phyloP scores from a whole-genome alignment of 2,329 filamentous ascomycete species.

The Hypocreales sp. region DNA sequence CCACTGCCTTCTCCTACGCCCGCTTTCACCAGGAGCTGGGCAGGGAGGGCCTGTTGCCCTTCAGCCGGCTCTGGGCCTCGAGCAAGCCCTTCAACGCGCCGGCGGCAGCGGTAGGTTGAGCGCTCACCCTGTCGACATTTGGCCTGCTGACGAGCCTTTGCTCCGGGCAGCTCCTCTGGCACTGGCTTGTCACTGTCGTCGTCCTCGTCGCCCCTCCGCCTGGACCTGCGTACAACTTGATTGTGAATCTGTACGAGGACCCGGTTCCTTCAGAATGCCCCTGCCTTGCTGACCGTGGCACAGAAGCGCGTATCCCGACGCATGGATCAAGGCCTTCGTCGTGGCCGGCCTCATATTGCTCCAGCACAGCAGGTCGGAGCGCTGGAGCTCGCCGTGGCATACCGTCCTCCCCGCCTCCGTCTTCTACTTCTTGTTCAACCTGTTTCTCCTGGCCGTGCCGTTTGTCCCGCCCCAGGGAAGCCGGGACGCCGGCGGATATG shows the following conservation, averaged over 20 bases:
- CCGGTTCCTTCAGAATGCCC: not conserved
- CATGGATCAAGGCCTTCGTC: conserved; percentile 38
- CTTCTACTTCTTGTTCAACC: conserved; percentile 32
- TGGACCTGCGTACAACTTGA: conserved; percentile 1
- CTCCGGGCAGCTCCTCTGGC: conserved; percentile 1
- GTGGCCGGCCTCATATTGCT: conserved; percentile 34
- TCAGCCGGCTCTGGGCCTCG: conserved; percentile 51
- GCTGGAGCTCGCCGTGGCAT: conserved; percentile 37
- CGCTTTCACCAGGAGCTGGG: conserved; percentile 50
- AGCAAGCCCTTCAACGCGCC: conserved; percentile 41
- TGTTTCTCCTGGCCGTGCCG: conserved; percentile 35
- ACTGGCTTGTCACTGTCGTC: conserved; percentile 1
- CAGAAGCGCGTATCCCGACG: conserved; percentile 32
- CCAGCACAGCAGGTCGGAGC: conserved; percentile 30
- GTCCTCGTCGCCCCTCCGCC: conserved; percentile 1
- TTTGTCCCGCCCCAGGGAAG: conserved; percentile 36
- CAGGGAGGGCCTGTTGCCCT: conserved; percentile 54
- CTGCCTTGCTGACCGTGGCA: not conserved
- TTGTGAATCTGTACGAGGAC: conserved; percentile 1
- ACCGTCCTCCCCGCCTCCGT: conserved; percentile 30
- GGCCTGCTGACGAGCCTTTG: not conserved
- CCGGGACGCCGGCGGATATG: conserved; percentile 32
- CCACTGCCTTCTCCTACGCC: conserved; percentile 42
- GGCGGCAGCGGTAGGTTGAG: conserved; percentile 1
- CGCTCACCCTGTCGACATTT: not conserved